Base-by-base conservation (phyloP, 225 moss, liverwort and hornwort genomes). In the Asterella californica region DNA sequence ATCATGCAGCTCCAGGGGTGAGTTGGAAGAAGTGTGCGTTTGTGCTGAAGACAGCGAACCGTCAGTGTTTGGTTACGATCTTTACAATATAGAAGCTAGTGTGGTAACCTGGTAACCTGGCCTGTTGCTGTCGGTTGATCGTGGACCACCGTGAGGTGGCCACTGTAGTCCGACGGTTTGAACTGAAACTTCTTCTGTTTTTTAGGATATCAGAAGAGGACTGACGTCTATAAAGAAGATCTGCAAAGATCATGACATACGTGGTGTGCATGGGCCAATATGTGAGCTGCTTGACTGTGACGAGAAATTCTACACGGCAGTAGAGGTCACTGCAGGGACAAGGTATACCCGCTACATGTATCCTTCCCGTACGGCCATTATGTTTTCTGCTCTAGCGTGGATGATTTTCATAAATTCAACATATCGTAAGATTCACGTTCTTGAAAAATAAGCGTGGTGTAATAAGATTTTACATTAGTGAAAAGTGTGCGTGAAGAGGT, bases 261-360 rank as follows among this genome's bases (percentile, higher is more conserved):
- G 81, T 48, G 95, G 95, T 79, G 93, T 95, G 22, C 90, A 95
- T 89, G 95, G 95, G 68, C 95, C 95, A 32, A 86, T 95, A 52
- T 90, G 90, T 83, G 95, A 95, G 83, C 90, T 95, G 53, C 85
- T 95, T 76, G 95, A 93, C 72, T 95, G 95, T 76, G 95, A 95
- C 71, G 95, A 95, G 85, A 95, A 95, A 65, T 95, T 95, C 80
- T 95, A 93, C 79, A 95, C 95, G 18, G 95, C 95, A 73, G 90
- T 93, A 29, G 95, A 95, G 82, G 95, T 95, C 63, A 94, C 94
- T 53, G 94, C 91, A 69, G 94, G 94, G 79, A 90, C 79, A 86
- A 94, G 92, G 94, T 94, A 61, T 63, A 24, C 63, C 18, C 62
- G 59, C n/a, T 33, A 4, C 71, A 2, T 48, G 10, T 69, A 19